phyloP scores from a whole-genome alignment of 768 basidiomycete species.

The Boletus rubropictus region DNA sequence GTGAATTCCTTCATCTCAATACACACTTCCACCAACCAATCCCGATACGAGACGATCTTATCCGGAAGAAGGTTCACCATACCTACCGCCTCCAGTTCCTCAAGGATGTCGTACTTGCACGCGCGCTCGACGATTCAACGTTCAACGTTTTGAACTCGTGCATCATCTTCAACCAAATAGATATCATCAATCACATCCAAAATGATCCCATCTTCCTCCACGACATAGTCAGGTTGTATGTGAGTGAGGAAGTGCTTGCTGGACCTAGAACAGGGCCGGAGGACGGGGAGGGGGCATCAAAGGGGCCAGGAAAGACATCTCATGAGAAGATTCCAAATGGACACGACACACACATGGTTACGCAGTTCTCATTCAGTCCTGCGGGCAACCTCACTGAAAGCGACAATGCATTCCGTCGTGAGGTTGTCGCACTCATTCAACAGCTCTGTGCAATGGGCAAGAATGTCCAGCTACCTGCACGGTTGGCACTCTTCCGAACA shows the following conservation, averaged over 20 bases:
- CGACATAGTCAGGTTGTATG: conserved; percentile 72
- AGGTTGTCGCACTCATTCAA: conserved; percentile 84
- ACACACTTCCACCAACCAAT: conserved; percentile 90
- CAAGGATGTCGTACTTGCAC: conserved; percentile 95
- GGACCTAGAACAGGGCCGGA: conserved; percentile 32
- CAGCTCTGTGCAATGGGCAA: conserved; percentile 95
- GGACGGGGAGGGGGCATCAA: conserved; percentile 21
- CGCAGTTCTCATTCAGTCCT: conserved; percentile 50
- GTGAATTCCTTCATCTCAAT: conserved; percentile 80
- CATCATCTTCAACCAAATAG: conserved; percentile 98
- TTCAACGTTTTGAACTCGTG: conserved; percentile 96
- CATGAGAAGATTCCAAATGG: conserved; percentile 34
- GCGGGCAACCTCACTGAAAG: conserved; percentile 50
- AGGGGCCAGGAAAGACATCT: conserved; percentile 35
- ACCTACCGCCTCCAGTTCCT: conserved; percentile 96
- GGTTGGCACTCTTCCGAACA: conserved; percentile 78
- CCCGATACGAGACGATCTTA: conserved; percentile 63
- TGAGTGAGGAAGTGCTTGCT: conserved; percentile 60
- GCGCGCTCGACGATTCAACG: conserved; percentile 91
- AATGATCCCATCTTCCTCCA: conserved; percentile 68
- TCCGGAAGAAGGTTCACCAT: conserved; percentile 90
- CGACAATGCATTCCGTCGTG: conserved; percentile 55
- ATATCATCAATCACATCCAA: conserved; percentile 90
- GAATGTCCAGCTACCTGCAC: conserved; percentile 85
- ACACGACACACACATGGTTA: conserved; percentile 18